Base-by-base conservation (phyloP, 345 rosid species). In the Corchorus capsularis region DNA sequence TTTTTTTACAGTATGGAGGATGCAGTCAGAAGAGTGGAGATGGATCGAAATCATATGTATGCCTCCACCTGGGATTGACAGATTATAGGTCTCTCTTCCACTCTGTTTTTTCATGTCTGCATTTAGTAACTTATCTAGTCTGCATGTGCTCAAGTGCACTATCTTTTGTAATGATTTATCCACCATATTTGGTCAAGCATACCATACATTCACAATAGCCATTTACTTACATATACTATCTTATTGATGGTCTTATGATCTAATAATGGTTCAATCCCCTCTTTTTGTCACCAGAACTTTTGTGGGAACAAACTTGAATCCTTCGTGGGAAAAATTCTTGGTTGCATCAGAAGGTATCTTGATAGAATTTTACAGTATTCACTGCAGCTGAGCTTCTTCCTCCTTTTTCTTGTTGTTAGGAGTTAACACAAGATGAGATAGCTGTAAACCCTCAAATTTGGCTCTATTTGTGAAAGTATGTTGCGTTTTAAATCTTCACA, bases 221-320 rank as follows among this genome's bases (percentile, higher is more conserved):
- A 0, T 54, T 71, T 56, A 68, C 71, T 59, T 61, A 46, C 1
- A 27, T 78, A 57, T 45, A 27, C 19, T 32, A 45, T 27, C 67
- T 76, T 68, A 63, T 74, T 43, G 73, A 56, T 50, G 4, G 47
- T 75, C 17, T 63, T 66, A 20, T 27, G 10, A 55, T 56, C 17
- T 54, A 75, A 17, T 60, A 70, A 81, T 74, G 62, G 69, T 69
- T 71, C 47, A 17, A 69, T 56, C 43, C n/a, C 59, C 45, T 80
- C 63, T 78, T n/a, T 69, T 68, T 84, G 77, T 79, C 76, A 65
- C 66, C 89, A 90, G 97, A 91, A 89, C 98, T 62, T 92, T 93
- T 82, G 85, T 90, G 65, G 98, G 98, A 65, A 90, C 99, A 17
- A 93, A 93, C 82, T 82, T 95, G 80, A 92, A 83, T 87, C 93